These are phyloP conservation scores for Fusarium lateritium DNA, from an alignment of 2,329 filamentous ascomycete genomes.

Conservation along the genomic window DNA sequence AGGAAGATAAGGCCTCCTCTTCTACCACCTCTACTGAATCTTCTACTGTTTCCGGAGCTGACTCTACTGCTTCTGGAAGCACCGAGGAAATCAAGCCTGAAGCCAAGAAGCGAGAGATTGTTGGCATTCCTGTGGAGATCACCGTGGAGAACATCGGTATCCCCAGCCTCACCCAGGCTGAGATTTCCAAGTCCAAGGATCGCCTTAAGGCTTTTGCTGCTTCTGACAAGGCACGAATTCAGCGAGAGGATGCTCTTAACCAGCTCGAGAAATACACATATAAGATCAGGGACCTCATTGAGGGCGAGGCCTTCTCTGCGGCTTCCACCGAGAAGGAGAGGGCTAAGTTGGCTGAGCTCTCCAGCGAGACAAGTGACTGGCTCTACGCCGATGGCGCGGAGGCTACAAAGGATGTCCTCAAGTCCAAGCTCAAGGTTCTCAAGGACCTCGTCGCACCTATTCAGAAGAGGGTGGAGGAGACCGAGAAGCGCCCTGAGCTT, in stretches of 20 bases:
- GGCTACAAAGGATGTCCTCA: slow-evolving; percentile 81
- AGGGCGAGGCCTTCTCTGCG: slow-evolving; percentile 80
- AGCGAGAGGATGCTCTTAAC: slow-evolving; percentile 90
- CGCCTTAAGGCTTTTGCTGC: slow-evolving; percentile 87
- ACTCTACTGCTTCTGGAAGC: slow-evolving; percentile 64
- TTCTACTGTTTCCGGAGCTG: slow-evolving; percentile 50
- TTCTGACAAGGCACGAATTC: slow-evolving; percentile 83
- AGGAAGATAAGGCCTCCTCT: slow-evolving; percentile 57
- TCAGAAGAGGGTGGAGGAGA: slow-evolving; percentile 81
- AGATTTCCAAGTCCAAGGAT: slow-evolving; percentile 70
- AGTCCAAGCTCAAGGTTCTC: slow-evolving; percentile 81
- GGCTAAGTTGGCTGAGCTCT: slow-evolving; percentile 74
- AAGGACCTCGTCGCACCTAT: slow-evolving; percentile 85
- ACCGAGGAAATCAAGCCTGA: slow-evolving; percentile 63
- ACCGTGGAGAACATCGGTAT: slow-evolving; percentile 65
- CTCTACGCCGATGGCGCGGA: slow-evolving; percentile 88
- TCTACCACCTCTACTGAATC: slow-evolving; percentile 45
- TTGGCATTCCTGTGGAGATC: slow-evolving; percentile 67
- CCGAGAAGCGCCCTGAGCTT: slow-evolving; percentile 77
- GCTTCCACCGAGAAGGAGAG: slow-evolving; percentile 80
- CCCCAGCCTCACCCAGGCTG: slow-evolving; percentile 64
- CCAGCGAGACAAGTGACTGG: slow-evolving; percentile 85
- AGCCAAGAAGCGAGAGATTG: slow-evolving; percentile 72
- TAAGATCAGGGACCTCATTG: slow-evolving; percentile 85
- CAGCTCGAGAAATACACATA: slow-evolving; percentile 96